A percentile compares a stretch with the other conserved stretches of the same genome.
phyloP scores from a whole-genome alignment of 208 protist genomes.

The Tritrichomonas foetus region DNA sequence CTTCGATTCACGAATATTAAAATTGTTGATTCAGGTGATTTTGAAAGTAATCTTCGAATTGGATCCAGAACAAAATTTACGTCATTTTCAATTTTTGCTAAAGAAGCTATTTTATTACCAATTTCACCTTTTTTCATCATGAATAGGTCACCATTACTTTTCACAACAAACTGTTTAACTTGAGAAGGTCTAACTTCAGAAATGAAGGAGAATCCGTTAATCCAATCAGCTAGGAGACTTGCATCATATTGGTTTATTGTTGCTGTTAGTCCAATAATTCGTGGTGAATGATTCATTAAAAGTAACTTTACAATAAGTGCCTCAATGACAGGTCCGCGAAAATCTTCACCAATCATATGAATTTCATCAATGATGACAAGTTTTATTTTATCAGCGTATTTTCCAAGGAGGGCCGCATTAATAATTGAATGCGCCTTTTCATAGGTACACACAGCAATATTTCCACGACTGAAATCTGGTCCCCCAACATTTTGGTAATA shows the following conservation, averaged over 20 bases:
- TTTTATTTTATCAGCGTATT: not conserved
- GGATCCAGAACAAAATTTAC: not conserved
- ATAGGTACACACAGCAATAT: slow-evolving; percentile 30
- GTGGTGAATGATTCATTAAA: not conserved
- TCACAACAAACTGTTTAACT: not conserved
- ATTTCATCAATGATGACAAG: slow-evolving; percentile 35
- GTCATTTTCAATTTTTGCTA: not conserved
- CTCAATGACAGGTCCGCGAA: not conserved
- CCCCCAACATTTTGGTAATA: slow-evolving; percentile 38
- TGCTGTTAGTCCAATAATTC: not conserved
- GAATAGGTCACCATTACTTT: not conserved
- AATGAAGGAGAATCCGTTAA: not conserved
- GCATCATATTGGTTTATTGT: not conserved
- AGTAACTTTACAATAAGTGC: not conserved
- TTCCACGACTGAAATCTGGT: slow-evolving; percentile 6
- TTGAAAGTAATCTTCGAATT: not conserved
- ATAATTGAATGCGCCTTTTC: slow-evolving; percentile 11
- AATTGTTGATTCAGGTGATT: not conserved
- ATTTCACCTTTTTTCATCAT: not conserved
- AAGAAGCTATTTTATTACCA: not conserved
- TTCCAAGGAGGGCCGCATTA: not conserved
- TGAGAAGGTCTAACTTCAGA: not conserved
- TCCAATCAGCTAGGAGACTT: not conserved
- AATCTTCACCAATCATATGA: not conserved
- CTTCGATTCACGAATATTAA: not conserved